phyloP scores from a whole-genome alignment of 306 rosid species.

The Vachellia pachyceras region DNA sequence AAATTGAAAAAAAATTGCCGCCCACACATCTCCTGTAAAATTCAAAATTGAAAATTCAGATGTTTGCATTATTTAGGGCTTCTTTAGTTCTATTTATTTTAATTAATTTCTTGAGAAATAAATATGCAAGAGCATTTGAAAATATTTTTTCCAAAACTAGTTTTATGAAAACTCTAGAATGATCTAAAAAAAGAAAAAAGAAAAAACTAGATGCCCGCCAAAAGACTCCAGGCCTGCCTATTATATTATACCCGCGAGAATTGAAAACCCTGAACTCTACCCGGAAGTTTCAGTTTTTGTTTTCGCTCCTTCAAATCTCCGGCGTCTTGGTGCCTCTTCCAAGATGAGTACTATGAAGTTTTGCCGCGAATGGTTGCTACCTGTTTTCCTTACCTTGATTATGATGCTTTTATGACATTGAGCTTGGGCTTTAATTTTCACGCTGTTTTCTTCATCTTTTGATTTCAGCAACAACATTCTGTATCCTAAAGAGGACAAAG shows the following conservation, averaged over 20 bases:
- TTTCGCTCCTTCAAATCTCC: neutral
- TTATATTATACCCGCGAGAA: neutral
- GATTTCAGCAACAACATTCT: conserved; percentile 85
- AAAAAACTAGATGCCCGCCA: neutral
- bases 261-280: neutral
- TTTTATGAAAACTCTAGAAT: too few relatives aligned
- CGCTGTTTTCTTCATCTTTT: neutral
- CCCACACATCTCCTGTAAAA: too few relatives aligned
- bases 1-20: too few relatives aligned
- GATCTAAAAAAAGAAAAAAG: neutral
- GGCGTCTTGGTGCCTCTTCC: neutral
- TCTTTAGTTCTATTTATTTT: too few relatives aligned
- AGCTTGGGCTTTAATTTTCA: neutral
- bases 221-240: neutral
- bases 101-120: too few relatives aligned
- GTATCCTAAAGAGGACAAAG: conserved; percentile 93
- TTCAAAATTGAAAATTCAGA: too few relatives aligned
- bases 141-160: too few relatives aligned
- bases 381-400: conserved; percentile 6
- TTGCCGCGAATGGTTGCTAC: conserved; percentile 91
- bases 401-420: neutral
- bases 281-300: neutral
- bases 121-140: too few relatives aligned
- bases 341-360: conserved; percentile 98
- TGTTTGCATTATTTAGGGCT: too few relatives aligned